A percentile compares a stretch with the other conserved stretches of the same genome.
Evolutionary conservation across 2,329 filamentous ascomycete species (phyloP).

Genomic region (Phialophora macrospora): DNA sequence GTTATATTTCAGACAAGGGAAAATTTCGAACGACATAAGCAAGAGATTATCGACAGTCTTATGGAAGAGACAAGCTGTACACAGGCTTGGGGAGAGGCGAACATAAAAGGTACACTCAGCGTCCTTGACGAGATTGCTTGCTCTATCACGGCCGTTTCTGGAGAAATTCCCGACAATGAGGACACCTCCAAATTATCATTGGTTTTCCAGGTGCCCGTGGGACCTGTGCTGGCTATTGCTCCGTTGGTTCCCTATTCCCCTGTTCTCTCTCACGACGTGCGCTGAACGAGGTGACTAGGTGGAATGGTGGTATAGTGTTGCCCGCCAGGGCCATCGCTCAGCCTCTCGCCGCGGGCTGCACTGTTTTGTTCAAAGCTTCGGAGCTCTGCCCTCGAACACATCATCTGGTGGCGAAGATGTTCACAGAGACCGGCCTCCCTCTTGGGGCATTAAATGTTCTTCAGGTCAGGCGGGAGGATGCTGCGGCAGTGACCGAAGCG

Average conservation of each 20-base stretch:
- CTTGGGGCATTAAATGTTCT: constrained; percentile 74
- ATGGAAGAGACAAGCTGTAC: too few species aligned
- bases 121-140: not conserved
- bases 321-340: constrained; percentile 38
- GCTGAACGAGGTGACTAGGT: not conserved
- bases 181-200: constrained; percentile 42
- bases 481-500: constrained; percentile 67
- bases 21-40: too few species aligned
- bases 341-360: constrained; percentile 62
- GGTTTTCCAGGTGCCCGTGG: constrained; percentile 44
- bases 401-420: constrained; percentile 65
- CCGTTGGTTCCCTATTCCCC: constrained; percentile 11
- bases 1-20: too few species aligned
- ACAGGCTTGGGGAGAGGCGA: constrained; percentile 15
- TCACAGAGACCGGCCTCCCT: constrained; percentile 76
- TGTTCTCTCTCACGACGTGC: too few species aligned
- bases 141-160: constrained; percentile 18
- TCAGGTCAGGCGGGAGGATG: constrained; percentile 63
- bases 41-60: too few species aligned
- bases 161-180: constrained; percentile 40
- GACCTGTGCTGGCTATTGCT: constrained; percentile 21
- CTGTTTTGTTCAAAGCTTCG: constrained; percentile 71
- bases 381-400: constrained; percentile 68
- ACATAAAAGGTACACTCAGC: not conserved
- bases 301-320: constrained; percentile 57